Evolutionary conservation across 305 asterid species (phyloP).

Genomic region (Solanum hybrid): DNA sequence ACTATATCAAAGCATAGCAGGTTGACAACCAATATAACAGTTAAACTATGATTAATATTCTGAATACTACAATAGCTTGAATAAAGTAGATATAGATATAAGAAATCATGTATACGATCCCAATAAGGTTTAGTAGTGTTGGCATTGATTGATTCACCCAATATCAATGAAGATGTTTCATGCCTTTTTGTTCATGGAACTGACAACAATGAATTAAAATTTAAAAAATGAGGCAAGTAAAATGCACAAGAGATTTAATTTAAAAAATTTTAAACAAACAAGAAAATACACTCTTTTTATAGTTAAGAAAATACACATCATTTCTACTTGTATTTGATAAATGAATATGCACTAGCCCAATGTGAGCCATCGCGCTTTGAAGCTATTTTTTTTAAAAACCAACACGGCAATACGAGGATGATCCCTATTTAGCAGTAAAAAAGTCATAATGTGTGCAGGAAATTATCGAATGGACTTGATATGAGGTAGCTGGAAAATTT

Average conservation of each 20-base stretch:
- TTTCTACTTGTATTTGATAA: not conserved
- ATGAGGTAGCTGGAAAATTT: not conserved
- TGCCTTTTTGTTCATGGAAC: not conserved
- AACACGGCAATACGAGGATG: not conserved
- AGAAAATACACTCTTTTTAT: not conserved
- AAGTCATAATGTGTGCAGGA: not conserved
- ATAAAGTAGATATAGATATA: not conserved
- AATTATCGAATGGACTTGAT: not conserved
- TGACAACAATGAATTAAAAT: not conserved
- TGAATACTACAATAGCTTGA: not conserved
- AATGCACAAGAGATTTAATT: not conserved
- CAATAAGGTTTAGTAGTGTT: not conserved
- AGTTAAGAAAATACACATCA: not conserved
- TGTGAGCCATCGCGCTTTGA: not conserved
- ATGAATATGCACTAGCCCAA: not conserved
- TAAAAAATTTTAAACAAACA: not conserved
- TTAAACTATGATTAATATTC: not conserved
- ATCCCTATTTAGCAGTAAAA: not conserved
- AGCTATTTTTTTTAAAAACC: not conserved
- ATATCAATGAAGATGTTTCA: not conserved
- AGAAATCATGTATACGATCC: not conserved
- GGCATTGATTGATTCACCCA: not conserved
- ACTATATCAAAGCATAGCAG: not conserved
- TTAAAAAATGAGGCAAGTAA: not conserved
- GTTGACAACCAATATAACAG: not conserved